Conservation (phyloP, 768 basidiomycete species). For the Omphalotus guepiniiformis region DNA sequence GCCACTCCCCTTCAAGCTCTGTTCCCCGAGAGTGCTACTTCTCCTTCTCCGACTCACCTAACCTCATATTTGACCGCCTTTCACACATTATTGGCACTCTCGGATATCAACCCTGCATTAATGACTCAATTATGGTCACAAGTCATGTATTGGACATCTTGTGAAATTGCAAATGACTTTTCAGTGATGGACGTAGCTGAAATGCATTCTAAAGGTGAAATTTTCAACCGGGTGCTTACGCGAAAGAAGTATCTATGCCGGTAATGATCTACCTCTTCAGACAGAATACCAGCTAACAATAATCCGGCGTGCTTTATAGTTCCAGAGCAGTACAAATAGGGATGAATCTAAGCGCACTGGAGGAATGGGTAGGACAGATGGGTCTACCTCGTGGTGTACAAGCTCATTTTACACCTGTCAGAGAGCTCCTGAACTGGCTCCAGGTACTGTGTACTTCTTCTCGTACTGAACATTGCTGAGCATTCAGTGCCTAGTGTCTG, state of each 20-base stretch:
- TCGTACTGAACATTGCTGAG: not conserved
- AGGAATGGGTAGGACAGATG: constrained; percentile 88
- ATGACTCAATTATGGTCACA: constrained; percentile 94
- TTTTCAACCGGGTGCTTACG: constrained; percentile 82
- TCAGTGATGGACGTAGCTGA: constrained; percentile 6
- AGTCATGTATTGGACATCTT: constrained; percentile 97
- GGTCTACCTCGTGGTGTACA: constrained; percentile 75
- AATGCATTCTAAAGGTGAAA: constrained; percentile 51
- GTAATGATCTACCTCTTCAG: constrained; percentile 30
- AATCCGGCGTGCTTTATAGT: constrained; percentile 35
- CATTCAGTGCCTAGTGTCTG: constrained; percentile 48
- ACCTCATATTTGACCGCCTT: constrained; percentile 81
- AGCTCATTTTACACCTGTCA: constrained; percentile 78
- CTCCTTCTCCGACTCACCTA: constrained; percentile 50
- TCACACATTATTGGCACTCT: constrained; percentile 76
- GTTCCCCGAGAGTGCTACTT: constrained; percentile 41
- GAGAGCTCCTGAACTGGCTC: constrained; percentile 82
- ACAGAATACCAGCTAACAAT: not conserved
- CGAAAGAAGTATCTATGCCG: constrained; percentile 95
- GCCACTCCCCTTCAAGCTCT: constrained; percentile 44
- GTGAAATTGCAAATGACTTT: constrained; percentile 41
- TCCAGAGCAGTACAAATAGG: constrained; percentile 87
- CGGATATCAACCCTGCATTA: constrained; percentile 87
- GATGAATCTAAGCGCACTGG: constrained; percentile 78
- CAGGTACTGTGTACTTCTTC: constrained; percentile 45